phyloP scores from a whole-genome alignment of 257 asterid species.

The Scutellaria galericulata region DNA sequence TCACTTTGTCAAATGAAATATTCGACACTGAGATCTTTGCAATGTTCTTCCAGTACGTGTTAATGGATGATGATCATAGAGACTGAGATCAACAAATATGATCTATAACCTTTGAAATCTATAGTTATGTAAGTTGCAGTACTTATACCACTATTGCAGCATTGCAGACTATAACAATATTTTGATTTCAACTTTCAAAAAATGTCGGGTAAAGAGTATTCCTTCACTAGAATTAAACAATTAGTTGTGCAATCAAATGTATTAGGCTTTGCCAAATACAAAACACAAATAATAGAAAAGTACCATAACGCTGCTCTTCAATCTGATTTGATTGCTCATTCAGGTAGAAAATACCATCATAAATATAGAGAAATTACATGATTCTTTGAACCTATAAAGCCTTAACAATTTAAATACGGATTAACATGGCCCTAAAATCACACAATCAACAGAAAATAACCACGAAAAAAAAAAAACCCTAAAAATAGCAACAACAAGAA shows the following conservation, averaged over 20 bases:
- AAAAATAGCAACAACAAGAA: constrained; percentile 13
- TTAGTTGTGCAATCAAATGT: background rate
- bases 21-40: background rate
- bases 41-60: background rate
- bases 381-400: constrained; percentile 10
- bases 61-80: background rate
- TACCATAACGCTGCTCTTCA: background rate
- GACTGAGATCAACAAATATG: background rate
- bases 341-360: background rate
- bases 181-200: background rate
- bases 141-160: constrained; percentile 6
- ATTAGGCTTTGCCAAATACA: background rate
- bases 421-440: constrained; percentile 6
- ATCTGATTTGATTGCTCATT: background rate
- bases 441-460: background rate
- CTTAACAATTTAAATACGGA: constrained; percentile 11
- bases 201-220: background rate
- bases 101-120: background rate
- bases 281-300: background rate
- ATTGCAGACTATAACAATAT: background rate
- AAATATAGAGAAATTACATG: background rate
- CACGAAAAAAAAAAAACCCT: background rate
- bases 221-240: background rate
- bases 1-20: background rate
- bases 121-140: background rate